Conservation (phyloP, 371 early-diverging fungal genomes). For the Syncephalastrum contaminatum region DNA sequence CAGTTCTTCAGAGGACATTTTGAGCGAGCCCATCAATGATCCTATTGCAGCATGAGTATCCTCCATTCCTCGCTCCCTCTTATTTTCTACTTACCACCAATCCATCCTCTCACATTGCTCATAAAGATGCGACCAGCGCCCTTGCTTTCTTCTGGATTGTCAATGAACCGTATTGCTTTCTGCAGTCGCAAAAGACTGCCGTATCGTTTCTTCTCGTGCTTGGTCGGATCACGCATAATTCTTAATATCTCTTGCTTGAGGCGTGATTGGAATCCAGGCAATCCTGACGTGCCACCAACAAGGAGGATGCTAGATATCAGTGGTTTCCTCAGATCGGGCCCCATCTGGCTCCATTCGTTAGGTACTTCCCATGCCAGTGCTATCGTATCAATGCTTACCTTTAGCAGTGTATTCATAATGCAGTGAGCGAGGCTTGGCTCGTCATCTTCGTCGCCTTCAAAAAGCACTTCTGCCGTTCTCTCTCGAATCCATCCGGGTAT, state of each 20-base stretch:
- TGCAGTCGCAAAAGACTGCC: constrained; percentile 24
- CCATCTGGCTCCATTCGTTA: constrained; percentile 32
- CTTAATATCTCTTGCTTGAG: constrained; percentile 63
- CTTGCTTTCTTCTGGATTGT: constrained; percentile 33
- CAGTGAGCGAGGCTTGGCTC: constrained; percentile 55
- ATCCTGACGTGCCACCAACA: constrained; percentile 76
- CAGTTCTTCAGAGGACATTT: constrained; percentile 66
- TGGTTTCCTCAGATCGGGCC: constrained; percentile 73
- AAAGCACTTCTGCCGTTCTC: constrained; percentile 77
- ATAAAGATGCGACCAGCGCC: constrained; percentile 62
- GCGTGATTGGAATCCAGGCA: constrained; percentile 73
- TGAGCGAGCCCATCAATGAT: constrained; percentile 72
- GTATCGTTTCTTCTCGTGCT: constrained; percentile 42
- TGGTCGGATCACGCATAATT: constrained; percentile 39
- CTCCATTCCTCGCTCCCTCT: background rate
- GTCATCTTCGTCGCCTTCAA: constrained; percentile 73
- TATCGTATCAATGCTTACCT: constrained; percentile 23
- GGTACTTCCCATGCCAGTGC: background rate
- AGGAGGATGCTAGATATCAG: constrained; percentile 67
- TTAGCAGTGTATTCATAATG: constrained; percentile 61
- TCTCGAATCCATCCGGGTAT: constrained; percentile 91
- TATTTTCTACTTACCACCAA: constrained; percentile 58
- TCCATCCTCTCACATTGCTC: constrained; percentile 72
- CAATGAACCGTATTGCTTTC: constrained; percentile 34
- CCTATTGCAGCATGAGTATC: constrained; percentile 30